Percentiles rank a stretch among this genome's conserved stretches.
These are phyloP conservation scores for Monosporozyma solicola DNA, from an alignment of 805 yeast species.

Conservation along the genomic window DNA sequence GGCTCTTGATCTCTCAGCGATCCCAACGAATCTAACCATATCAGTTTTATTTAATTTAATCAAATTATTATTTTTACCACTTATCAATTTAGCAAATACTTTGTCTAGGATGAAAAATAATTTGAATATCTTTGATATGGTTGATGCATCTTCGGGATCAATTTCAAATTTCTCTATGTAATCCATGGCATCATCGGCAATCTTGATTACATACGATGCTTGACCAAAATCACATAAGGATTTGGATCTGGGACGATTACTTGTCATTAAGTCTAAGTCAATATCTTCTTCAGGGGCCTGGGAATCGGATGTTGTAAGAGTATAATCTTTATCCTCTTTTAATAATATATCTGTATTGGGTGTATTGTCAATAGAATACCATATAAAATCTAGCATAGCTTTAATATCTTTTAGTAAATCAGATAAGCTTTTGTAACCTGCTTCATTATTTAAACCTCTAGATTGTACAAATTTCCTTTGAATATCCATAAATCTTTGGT, in stretches of 20 bases:
- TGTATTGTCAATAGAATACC: conserved; percentile 46
- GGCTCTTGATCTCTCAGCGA: conserved; percentile 44
- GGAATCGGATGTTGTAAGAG: not conserved
- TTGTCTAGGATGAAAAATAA: conserved; percentile 34
- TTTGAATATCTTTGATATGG: conserved; percentile 32
- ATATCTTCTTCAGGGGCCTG: not conserved
- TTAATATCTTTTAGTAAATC: conserved; percentile 39
- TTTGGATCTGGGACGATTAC: not conserved
- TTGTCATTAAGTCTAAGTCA: not conserved
- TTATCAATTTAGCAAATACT: conserved; percentile 33
- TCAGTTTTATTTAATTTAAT: conserved; percentile 40
- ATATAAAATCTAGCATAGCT: conserved; percentile 44
- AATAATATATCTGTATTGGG: conserved; percentile 24
- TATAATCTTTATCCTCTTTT: not conserved
- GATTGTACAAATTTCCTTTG: conserved; percentile 46
- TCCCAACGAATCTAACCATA: conserved; percentile 41
- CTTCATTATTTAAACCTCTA: conserved; percentile 29
- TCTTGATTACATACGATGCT: conserved; percentile 47
- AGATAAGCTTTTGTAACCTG: conserved; percentile 23
- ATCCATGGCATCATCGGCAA: conserved; percentile 62
- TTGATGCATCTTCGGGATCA: conserved; percentile 13
- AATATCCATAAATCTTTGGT: conserved; percentile 41
- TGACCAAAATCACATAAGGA: conserved; percentile 43
- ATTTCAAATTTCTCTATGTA: conserved; percentile 40
- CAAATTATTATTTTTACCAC: conserved; percentile 29